A percentile compares a stretch with the other conserved stretches of the same genome.
phyloP scores from a whole-genome alignment of 352 stramenopile species.

The Aphanomyces stellatus region DNA sequence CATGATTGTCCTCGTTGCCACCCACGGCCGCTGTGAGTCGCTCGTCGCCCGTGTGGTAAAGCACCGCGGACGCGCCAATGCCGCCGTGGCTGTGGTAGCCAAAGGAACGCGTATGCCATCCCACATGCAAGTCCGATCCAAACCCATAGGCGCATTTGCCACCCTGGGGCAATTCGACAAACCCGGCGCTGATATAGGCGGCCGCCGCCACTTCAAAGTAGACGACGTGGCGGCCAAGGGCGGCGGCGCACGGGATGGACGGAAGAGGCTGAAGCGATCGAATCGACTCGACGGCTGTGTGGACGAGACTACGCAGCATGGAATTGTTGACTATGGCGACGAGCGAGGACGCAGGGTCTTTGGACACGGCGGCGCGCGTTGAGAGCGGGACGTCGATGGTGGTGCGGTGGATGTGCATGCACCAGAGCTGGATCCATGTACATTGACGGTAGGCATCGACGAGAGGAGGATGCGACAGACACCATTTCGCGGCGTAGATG shows the following conservation, averaged over 20 bases:
- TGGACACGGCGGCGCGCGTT: conserved; percentile 27
- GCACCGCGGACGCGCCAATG: background rate
- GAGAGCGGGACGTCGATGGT: conserved; percentile 20
- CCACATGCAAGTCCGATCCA: conserved; percentile 29
- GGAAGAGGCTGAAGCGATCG: conserved; percentile 21
- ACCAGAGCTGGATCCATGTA: conserved; percentile 20
- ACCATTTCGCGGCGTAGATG: conserved; percentile 24
- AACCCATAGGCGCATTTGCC: conserved; percentile 26
- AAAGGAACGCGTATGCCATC: conserved; percentile 31
- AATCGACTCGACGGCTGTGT: conserved; percentile 29
- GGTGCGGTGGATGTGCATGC: conserved; percentile 20
- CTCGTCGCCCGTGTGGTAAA: background rate
- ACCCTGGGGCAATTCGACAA: conserved; percentile 19
- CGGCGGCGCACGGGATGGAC: conserved; percentile 9
- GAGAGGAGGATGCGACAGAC: background rate
- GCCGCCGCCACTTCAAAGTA: conserved; percentile 32
- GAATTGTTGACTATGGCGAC: conserved; percentile 32
- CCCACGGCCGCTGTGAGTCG: background rate
- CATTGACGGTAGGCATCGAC: background rate
- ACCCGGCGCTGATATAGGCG: conserved; percentile 27
- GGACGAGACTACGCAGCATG: conserved; percentile 22
- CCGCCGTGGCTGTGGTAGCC: conserved; percentile 35
- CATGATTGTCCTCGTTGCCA: conserved; percentile 16
- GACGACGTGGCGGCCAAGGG: background rate
- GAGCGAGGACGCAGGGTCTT: conserved; percentile 16